Percentiles rank a stretch among this genome's conserved stretches.
Conservation (phyloP, 805 yeast genomes). For the Kuraishia piskuri region DNA sequence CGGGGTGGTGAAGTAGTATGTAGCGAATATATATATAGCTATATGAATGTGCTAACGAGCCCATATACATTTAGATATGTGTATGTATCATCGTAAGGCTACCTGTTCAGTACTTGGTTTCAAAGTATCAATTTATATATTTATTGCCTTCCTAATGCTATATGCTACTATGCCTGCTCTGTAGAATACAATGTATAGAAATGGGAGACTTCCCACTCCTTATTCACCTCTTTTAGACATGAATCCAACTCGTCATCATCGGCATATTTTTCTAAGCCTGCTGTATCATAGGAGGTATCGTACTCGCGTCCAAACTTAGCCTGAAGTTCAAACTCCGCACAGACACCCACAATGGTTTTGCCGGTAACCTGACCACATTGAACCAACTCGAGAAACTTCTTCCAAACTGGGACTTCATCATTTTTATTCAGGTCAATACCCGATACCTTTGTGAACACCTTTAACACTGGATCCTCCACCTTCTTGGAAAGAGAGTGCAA, state of each 20-base stretch:
- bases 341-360: conserved; percentile 24
- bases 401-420: conserved; percentile 7
- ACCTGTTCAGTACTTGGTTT: too few relatives aligned
- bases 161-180: too few relatives aligned
- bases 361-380: conserved; percentile 22
- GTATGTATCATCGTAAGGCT: too few relatives aligned
- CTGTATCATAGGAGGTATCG: background rate
- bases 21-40: too few relatives aligned
- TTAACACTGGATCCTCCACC: background rate
- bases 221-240: conserved; percentile 2
- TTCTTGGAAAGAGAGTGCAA: background rate
- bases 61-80: too few relatives aligned
- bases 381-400: conserved; percentile 15
- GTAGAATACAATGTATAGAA: background rate
- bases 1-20: too few relatives aligned
- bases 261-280: background rate
- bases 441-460: background rate
- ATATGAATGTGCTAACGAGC: too few relatives aligned
- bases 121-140: too few relatives aligned
- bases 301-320: background rate
- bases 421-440: background rate
- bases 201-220: conserved; percentile 10
- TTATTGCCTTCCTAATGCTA: too few relatives aligned
- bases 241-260: conserved; percentile 8
- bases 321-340: conserved; percentile 21